Evolutionary conservation across 306 rosid genomes (phyloP).

Genomic region (Fragaria ananassa): DNA sequence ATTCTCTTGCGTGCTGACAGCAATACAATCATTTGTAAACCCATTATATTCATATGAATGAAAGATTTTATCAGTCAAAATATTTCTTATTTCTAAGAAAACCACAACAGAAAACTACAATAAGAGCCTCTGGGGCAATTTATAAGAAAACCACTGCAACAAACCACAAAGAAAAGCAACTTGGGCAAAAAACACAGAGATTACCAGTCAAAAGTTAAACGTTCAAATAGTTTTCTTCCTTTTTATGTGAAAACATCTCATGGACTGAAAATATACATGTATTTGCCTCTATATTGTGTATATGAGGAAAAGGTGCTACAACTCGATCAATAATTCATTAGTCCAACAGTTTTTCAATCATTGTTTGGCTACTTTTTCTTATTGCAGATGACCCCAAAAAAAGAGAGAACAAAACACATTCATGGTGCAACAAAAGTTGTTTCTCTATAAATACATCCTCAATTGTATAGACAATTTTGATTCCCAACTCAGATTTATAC

Average conservation of each 20-base stretch:
- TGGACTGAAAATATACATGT: neutral
- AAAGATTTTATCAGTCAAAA: neutral
- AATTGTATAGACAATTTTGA: slow-evolving; percentile 43
- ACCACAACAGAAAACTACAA: neutral
- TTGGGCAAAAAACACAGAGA: too few relatives aligned
- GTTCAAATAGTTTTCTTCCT: neutral
- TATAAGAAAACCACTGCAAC: too few relatives aligned
- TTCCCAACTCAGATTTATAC: slow-evolving; percentile 74
- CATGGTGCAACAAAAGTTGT: slow-evolving; percentile 10
- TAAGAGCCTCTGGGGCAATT: too few relatives aligned
- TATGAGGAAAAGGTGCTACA: neutral
- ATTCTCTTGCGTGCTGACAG: neutral
- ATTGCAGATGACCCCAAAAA: neutral
- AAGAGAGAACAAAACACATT: slow-evolving; percentile 1
- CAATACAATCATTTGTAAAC: neutral
- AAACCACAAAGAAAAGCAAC: too few relatives aligned
- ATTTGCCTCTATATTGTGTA: neutral
- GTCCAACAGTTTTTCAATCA: neutral
- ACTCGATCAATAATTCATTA: neutral
- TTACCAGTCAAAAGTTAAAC: too few relatives aligned
- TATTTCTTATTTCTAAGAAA: too few relatives aligned
- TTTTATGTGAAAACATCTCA: neutral
- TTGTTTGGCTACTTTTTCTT: neutral
- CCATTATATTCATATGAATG: neutral
- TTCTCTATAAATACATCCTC: slow-evolving; percentile 26